These are phyloP conservation scores for Plasmodium coatneyi DNA, from an alignment of 169 alveolate genomes.

Conservation along the genomic window DNA sequence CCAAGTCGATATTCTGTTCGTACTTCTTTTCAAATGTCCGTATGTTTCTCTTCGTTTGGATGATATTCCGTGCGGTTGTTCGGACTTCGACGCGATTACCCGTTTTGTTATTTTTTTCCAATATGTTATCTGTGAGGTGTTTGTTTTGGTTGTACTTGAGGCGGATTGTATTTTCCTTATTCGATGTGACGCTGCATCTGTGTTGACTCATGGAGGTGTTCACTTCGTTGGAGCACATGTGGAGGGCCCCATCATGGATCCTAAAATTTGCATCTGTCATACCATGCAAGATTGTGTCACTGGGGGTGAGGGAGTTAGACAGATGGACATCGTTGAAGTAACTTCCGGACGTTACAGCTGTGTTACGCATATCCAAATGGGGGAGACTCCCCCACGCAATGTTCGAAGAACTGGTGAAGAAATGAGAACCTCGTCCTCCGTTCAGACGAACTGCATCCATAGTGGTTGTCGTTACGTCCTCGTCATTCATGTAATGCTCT, in stretches of 20 bases:
- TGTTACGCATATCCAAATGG: not conserved
- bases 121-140: not conserved
- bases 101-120: not conserved
- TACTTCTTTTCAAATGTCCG: slow-evolving; percentile 64
- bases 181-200: not conserved
- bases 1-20: slow-evolving; percentile 84
- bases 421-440: not conserved
- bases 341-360: not conserved
- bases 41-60: not conserved
- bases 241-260: not conserved
- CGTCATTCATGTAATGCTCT: not conserved
- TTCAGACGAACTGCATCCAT: not conserved
- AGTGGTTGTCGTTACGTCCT: not conserved
- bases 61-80: not conserved
- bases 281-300: not conserved
- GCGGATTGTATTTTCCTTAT: not conserved
- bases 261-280: not conserved
- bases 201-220: not conserved
- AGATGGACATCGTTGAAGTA: not conserved
- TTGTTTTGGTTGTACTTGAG: not conserved
- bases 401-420: not conserved
- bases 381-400: not conserved
- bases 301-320: not conserved
- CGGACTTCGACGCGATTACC: not conserved
- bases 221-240: not conserved